Evolutionary conservation across 2,329 filamentous ascomycete genomes (phyloP), one percentile per base, ranked within the genome.

Genomic region (Clarireedia paspali): DNA sequence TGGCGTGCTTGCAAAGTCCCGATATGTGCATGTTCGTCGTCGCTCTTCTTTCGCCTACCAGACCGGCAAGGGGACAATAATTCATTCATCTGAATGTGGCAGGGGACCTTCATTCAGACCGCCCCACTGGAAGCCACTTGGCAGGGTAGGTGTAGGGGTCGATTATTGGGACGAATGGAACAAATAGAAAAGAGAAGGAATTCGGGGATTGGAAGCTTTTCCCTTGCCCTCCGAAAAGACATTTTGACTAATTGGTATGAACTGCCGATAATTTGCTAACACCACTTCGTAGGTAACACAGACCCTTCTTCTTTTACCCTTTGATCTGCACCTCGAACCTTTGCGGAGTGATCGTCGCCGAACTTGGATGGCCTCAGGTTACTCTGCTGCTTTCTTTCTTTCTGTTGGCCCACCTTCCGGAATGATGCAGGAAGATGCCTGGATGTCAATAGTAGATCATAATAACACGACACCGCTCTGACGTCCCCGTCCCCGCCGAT

Each of bases 271-370:
- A 23, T 36, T 34, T 34, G 30, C 30, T 34, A 34, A 14, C 30
- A 20, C 20, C 1, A 20, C 20, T 20, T 20, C 20, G 20, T 20
- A 20, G 36, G 45, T 49, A 54, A 42, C 44, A 15, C 47, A 55
- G 9, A 15, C 24, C 36, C 44, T 27, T 38, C 15, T 23, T 44
- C 38, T 23, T 44, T 45, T 26, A n/a, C 47, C 26, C 20, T 45
- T 30, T 20, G 47, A 55, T 55, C 47, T 26, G 45, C 53, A 38
- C 20, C 26, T 17, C 45, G 34, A 54, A 54, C 36, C 27, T 27
- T 55, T 50, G 27, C 53, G 53, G 53, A 55, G 47, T 36, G 39
- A 50, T 55, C 52, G 27, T 55, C 52, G 30, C 14, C 30, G 30
- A 26, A 44, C 10, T 36, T 42, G 50, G 34, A 36, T 34, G 44